Percentiles rank a stretch among this genome's conserved stretches.
Conservation (phyloP, 2,329 filamentous ascomycete genomes). For the Aspergillus spinulosporus region DNA sequence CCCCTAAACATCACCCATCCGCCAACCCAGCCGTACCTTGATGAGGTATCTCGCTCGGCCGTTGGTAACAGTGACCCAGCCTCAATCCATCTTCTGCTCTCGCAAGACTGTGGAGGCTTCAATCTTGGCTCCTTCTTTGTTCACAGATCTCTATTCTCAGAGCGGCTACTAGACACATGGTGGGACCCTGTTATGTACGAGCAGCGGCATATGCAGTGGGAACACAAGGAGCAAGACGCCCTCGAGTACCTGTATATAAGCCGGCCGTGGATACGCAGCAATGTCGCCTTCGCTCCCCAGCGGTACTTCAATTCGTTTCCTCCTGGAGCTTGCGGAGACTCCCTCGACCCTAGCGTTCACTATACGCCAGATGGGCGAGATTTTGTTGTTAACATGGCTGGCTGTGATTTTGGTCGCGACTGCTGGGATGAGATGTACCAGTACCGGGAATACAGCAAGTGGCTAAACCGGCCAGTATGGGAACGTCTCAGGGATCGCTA, state of each 20-base stretch:
- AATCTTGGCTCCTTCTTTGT: constrained; percentile 96
- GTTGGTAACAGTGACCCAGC: constrained; percentile 73
- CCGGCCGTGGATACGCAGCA: constrained; percentile 89
- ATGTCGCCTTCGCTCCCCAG: constrained; percentile 85
- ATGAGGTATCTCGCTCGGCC: constrained; percentile 68
- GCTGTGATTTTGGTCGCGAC: constrained; percentile 93
- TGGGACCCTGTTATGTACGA: constrained; percentile 98
- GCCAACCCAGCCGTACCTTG: constrained; percentile 70
- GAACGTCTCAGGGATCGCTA: constrained; percentile 55
- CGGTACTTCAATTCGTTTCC: constrained; percentile 95
- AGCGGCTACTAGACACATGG: constrained; percentile 90
- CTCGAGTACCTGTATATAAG: constrained; percentile 87
- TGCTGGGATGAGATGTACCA: constrained; percentile 98
- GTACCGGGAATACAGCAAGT: constrained; percentile 87
- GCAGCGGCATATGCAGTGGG: constrained; percentile 98
- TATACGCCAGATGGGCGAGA: constrained; percentile 84
- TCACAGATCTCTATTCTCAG: constrained; percentile 80
- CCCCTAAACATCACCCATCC: constrained; percentile 92
- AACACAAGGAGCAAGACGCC: constrained; percentile 97
- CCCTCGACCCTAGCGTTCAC: constrained; percentile 69
- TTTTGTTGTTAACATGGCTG: constrained; percentile 97
- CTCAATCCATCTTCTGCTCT: constrained; percentile 83
- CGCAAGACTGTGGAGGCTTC: constrained; percentile 94
- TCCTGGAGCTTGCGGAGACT: constrained; percentile 72
- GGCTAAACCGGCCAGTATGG: constrained; percentile 81